phyloP scores from a whole-genome alignment of 768 basidiomycete genomes.

The Chlorophyllum brunneum region DNA sequence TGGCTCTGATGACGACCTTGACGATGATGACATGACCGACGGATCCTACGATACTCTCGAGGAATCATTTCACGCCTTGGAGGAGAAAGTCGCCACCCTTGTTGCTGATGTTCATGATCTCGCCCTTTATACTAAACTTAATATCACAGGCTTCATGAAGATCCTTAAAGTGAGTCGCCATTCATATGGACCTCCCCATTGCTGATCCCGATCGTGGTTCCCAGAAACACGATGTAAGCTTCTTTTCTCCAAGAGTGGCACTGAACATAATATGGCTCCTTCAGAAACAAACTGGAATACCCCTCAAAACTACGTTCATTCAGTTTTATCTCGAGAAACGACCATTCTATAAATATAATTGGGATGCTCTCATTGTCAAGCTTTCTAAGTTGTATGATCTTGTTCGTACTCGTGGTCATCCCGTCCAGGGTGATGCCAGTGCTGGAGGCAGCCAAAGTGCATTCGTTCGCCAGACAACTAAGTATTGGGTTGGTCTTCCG shows the following conservation, averaged over 20 bases:
- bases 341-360: conserved; percentile 95
- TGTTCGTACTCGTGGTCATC: conserved; percentile 92
- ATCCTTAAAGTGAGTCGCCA: conserved; percentile 73
- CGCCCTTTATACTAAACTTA: conserved; percentile 91
- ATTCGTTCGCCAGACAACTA: conserved; percentile 97
- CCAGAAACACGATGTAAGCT: conserved; percentile 88
- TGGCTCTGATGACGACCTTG: conserved; percentile 63
- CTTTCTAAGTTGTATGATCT: conserved; percentile 93
- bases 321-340: conserved; percentile 91
- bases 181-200: background rate
- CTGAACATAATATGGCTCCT: background rate
- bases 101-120: conserved; percentile 93
- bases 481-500: conserved; percentile 84
- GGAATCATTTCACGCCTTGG: conserved; percentile 79
- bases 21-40: conserved; percentile 30
- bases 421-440: conserved; percentile 87
- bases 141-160: conserved; percentile 99
- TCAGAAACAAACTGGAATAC: conserved; percentile 88
- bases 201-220: conserved; percentile 1
- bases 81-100: conserved; percentile 92
- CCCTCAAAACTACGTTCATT: conserved; percentile 84
- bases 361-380: conserved; percentile 95
- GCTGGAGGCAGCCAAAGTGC: conserved; percentile 96
- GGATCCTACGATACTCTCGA: conserved; percentile 76
- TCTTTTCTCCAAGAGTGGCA: background rate